phyloP scores from a whole-genome alignment of 2,329 filamentous ascomycete genomes.

The Colletotrichum cordylinicola region DNA sequence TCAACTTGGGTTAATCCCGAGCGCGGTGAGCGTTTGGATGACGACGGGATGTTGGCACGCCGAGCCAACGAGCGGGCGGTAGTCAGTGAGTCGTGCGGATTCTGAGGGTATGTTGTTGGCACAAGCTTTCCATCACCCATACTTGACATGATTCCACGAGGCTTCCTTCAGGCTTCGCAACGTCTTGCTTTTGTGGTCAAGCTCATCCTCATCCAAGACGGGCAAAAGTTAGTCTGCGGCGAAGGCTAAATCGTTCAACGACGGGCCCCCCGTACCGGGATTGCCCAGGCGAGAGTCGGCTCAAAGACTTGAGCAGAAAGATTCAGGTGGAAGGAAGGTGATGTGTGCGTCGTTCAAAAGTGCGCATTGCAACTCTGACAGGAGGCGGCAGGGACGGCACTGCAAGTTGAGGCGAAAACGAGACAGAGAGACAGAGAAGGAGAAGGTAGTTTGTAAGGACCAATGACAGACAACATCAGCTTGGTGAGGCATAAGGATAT shows the following conservation, averaged over 20 bases:
- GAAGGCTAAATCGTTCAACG: background rate
- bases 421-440: background rate
- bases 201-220: background rate
- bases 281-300: background rate
- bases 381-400: background rate
- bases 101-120: too few relatives aligned
- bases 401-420: background rate
- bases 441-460: background rate
- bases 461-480: too few relatives aligned
- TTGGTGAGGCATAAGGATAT: background rate
- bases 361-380: background rate
- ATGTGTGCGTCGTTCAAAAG: background rate
- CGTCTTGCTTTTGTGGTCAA: background rate
- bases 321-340: too few relatives aligned
- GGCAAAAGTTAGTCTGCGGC: background rate
- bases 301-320: too few relatives aligned
- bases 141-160: background rate
- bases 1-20: background rate
- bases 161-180: background rate
- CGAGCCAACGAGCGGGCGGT: background rate
- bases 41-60: background rate
- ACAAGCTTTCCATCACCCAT: background rate
- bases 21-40: slow-evolving; percentile 3
- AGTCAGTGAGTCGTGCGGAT: background rate
- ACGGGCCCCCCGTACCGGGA: background rate